phyloP scores from a whole-genome alignment of 257 asterid genomes.

The Solanum medicagineum region DNA sequence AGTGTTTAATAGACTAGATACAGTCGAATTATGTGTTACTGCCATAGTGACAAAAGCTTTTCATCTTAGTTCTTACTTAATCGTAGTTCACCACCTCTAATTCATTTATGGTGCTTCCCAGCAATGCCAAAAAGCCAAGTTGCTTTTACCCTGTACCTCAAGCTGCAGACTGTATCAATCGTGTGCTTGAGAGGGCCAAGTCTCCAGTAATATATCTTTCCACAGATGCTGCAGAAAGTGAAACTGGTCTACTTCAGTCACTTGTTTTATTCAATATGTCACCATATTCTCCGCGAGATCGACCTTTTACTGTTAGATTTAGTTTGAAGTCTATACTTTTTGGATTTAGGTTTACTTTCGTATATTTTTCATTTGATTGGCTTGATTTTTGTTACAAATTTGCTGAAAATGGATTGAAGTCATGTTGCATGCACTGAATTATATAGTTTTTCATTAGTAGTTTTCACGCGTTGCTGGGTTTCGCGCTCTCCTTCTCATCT shows the following conservation, averaged over 20 bases:
- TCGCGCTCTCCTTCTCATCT: no score
- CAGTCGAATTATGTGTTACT: neutral
- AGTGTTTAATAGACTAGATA: neutral
- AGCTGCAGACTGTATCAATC: slow-evolving; percentile 91
- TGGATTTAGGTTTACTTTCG: no score
- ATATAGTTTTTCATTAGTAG: no score
- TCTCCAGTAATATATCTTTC: slow-evolving; percentile 83
- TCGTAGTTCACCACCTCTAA: neutral
- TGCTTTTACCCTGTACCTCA: slow-evolving; percentile 89
- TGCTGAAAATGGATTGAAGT: no score
- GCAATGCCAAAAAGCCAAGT: slow-evolving; percentile 83
- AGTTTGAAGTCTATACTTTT: no score
- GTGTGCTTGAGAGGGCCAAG: slow-evolving; percentile 61
- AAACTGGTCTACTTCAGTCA: slow-evolving; percentile 79
- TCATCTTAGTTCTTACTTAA: neutral
- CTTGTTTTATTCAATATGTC: slow-evolving; percentile 34
- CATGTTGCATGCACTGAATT: no score
- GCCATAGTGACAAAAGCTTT: neutral
- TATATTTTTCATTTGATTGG: no score
- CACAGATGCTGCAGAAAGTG: slow-evolving; percentile 95
- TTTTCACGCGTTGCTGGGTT: no score
- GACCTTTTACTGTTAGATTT: no score
- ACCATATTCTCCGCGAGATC: no score
- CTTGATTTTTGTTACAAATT: no score
- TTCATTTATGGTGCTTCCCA: slow-evolving; percentile 7